Evolutionary conservation across 768 basidiomycete genomes (phyloP).

Genomic region (Trametes punicea): DNA sequence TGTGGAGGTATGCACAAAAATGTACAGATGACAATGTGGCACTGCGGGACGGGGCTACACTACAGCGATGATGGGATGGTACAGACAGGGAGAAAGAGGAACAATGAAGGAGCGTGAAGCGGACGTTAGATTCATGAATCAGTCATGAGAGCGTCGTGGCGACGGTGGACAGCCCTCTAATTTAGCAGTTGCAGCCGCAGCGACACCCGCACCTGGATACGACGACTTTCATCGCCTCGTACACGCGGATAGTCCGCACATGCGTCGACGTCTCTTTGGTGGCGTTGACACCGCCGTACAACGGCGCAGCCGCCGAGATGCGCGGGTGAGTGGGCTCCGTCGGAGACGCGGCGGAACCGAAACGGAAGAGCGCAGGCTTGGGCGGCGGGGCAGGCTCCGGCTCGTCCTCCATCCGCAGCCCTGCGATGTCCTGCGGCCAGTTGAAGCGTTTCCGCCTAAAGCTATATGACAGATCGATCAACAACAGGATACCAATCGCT

Average conservation of each 20-base stretch:
- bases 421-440: slow-evolving; percentile 51
- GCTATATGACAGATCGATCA: slow-evolving; percentile 32
- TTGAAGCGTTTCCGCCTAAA: slow-evolving; percentile 67
- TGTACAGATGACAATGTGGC: not conserved
- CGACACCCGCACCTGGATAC: not conserved
- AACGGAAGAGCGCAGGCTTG: slow-evolving; percentile 1
- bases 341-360: not conserved
- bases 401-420: slow-evolving; percentile 17
- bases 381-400: slow-evolving; percentile 3
- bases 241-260: slow-evolving; percentile 25
- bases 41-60: not conserved
- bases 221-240: slow-evolving; percentile 20
- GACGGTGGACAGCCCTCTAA: not conserved
- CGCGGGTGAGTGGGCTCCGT: not conserved
- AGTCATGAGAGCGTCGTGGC: slow-evolving; percentile 8
- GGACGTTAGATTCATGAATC: not conserved
- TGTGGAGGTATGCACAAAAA: not conserved
- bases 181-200: not conserved
- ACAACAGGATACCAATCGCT: not conserved
- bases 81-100: not conserved
- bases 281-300: slow-evolving; percentile 8
- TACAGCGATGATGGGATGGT: not conserved
- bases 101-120: not conserved
- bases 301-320: not conserved
- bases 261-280: slow-evolving; percentile 10